Evolutionary conservation across 2,329 filamentous ascomycete genomes (phyloP), one percentile per base, ranked within the genome.

Genomic region (Aspergillus quadrilineatus): DNA sequence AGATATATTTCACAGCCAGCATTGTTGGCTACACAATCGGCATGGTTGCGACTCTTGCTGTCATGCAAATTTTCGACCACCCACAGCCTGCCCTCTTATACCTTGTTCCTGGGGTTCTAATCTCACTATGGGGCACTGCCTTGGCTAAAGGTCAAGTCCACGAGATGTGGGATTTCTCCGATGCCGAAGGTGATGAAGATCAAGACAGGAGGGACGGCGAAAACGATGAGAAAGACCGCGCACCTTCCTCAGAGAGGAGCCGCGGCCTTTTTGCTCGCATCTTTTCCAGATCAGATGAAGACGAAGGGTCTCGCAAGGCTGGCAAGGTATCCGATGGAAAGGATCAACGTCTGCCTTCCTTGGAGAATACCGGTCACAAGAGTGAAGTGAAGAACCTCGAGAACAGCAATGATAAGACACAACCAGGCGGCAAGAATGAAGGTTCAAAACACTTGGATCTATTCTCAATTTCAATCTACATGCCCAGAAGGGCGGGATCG

Each of bases 51-150:
- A 97, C 93, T 0, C 74, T 97, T 15, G 77, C 82, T 0, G 89
- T 92, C 65, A 88, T 97, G 75, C 80, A 92, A 49, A 76, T 90
- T 8, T 94, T 86, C 67, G 82, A 88, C 46, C 90, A 90, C 60
- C 90, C 90, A 2, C 93, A 99, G 69, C 93, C 93, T 0, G 93
- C 94, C 6, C 80, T 99, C 32, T 78, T 99, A 12, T 97, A 97
- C 69, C 84, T 99, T 6, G 94, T 97, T 0, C 93, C 93, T 0
- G 88, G 89, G 0, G 90, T 97, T 0, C 76, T 97, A 4, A 79
- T 83, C 1, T 83, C 87, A 1, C 69, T 94, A 1, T 95, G 90
- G 88, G 73, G 85, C 3, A 94, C 89, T 1, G 93, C 88, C 0
- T 64, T 86, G 4, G 69, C 82, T 15, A 84, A 86, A 9, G 89